phyloP scores from a whole-genome alignment of 805 yeast genomes.

The Phaffomyces thermotolerans region DNA sequence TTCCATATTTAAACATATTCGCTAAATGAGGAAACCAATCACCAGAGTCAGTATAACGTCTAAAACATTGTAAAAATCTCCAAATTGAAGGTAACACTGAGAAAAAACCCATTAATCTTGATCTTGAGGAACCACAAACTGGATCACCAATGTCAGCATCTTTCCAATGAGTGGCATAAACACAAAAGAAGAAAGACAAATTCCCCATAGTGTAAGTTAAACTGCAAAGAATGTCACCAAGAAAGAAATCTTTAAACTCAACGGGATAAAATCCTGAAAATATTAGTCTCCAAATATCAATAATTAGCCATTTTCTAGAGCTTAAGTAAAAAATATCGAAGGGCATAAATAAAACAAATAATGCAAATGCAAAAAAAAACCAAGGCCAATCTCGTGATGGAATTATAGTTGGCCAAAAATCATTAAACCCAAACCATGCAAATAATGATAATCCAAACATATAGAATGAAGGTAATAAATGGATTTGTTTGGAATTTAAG shows the following conservation, averaged over 20 bases:
- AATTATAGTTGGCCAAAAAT: conserved; percentile 53
- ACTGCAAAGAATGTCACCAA: conserved; percentile 88
- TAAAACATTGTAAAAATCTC: conserved; percentile 83
- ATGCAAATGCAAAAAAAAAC: conserved; percentile 52
- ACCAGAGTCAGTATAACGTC: conserved; percentile 90
- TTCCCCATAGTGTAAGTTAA: conserved; percentile 85
- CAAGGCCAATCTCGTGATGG: conserved; percentile 78
- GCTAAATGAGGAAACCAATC: conserved; percentile 96
- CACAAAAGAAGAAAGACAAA: conserved; percentile 76
- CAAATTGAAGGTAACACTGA: conserved; percentile 81
- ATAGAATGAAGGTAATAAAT: conserved; percentile 54
- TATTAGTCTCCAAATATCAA: conserved; percentile 63
- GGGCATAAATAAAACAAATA: conserved; percentile 53
- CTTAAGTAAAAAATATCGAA: conserved; percentile 45
- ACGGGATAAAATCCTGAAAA: conserved; percentile 89
- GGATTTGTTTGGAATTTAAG: conserved; percentile 57
- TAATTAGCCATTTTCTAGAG: conserved; percentile 73
- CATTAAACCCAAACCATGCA: conserved; percentile 68
- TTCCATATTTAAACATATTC: conserved; percentile 70
- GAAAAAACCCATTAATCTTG: conserved; percentile 76
- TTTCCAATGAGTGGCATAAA: conserved; percentile 67
- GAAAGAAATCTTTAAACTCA: conserved; percentile 87
- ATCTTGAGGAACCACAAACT: conserved; percentile 69
- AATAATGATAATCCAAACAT: conserved; percentile 52
- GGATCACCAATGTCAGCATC: conserved; percentile 37